These are phyloP conservation scores for Puccinia novopanici DNA, from an alignment of 1,284 basidiomycete species.

Conservation along the genomic window DNA sequence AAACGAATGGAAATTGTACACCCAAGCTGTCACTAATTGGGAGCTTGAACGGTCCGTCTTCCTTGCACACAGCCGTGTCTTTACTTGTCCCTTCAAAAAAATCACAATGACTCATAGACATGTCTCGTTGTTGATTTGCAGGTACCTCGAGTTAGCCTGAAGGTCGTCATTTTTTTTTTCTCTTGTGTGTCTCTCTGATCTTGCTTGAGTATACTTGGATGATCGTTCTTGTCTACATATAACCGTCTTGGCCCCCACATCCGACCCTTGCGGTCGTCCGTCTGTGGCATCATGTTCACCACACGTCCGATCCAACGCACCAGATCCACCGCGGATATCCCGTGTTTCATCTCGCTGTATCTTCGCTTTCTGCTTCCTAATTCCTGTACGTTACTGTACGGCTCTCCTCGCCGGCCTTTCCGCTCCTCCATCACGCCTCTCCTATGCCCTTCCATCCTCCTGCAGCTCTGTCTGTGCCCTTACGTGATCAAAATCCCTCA, in stretches of 20 bases:
- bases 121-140: not conserved
- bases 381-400: no score
- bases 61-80: not conserved
- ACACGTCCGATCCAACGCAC: not conserved
- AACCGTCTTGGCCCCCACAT: not conserved
- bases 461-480: no score
- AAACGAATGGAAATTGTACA: constrained; percentile 49
- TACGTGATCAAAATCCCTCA: no score
- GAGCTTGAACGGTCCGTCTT: constrained; percentile 42
- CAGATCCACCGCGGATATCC: not conserved
- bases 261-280: not conserved
- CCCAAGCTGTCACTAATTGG: constrained; percentile 49
- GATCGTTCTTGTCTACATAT: not conserved
- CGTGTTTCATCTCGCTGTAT: not conserved
- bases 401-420: no score
- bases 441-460: no score
- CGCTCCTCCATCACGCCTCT: no score
- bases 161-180: not conserved
- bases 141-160: constrained; percentile 9
- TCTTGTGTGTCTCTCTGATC: not conserved
- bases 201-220: not conserved
- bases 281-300: not conserved
- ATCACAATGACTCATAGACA: not conserved
- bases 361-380: no score
- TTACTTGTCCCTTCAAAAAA: not conserved